Conservation (phyloP, 208 protist species). For the Tritrichomonas foetus region DNA sequence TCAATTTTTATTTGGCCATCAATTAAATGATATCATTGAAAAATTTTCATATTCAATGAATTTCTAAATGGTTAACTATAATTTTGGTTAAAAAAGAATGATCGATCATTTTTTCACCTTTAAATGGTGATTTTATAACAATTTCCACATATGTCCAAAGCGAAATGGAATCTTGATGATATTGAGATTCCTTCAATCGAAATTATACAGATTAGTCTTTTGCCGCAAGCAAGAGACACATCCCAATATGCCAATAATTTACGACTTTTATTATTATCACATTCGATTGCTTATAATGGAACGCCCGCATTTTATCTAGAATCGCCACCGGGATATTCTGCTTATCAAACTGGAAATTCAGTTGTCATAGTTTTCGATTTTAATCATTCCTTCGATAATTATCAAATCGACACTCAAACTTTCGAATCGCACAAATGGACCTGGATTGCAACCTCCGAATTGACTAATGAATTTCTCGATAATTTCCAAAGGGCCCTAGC, state of each 20-base stretch:
- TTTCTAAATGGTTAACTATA: too few species aligned
- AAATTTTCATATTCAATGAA: too few species aligned
- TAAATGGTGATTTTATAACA: too few species aligned
- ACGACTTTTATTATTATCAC: neutral
- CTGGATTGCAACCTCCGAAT: neutral
- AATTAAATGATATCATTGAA: too few species aligned
- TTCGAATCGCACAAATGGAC: neutral
- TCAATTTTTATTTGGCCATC: too few species aligned
- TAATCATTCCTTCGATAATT: neutral
- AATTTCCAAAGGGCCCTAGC: neutral
- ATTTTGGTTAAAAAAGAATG: too few species aligned
- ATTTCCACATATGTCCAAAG: neutral
- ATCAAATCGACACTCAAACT: neutral
- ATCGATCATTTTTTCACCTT: too few species aligned
- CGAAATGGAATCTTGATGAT: neutral
- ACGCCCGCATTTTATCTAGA: neutral
- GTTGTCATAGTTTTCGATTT: neutral
- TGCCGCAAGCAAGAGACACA: neutral
- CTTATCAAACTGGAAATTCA: neutral
- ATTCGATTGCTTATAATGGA: neutral
- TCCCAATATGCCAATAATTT: neutral
- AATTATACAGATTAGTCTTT: neutral
- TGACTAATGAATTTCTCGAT: neutral
- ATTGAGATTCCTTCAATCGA: neutral
- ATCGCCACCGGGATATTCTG: neutral